Conservation (phyloP, 257 asterid species). For the Solanum neorickii region DNA sequence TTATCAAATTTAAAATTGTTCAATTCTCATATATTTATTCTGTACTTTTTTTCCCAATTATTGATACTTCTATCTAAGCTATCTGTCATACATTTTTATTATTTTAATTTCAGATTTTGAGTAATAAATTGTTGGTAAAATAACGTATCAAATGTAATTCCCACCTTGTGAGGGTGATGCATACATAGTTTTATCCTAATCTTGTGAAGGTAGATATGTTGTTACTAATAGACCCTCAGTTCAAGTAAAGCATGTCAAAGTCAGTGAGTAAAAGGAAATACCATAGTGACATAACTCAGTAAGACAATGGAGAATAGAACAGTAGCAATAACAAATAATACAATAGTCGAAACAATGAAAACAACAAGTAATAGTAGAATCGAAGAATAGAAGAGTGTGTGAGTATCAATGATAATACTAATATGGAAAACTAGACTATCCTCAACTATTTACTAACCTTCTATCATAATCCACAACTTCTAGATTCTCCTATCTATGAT, state of each 20-base stretch:
- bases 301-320: too few species aligned
- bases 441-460: not conserved
- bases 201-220: not conserved
- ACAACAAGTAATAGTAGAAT: not conserved
- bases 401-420: not conserved
- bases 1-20: not conserved
- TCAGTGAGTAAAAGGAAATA: not conserved
- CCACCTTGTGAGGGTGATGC: not conserved
- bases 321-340: not conserved
- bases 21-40: not conserved
- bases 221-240: too few species aligned
- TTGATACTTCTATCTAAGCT: not conserved
- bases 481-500: not conserved
- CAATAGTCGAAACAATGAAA: too few species aligned
- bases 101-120: not conserved
- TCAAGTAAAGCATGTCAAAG: not conserved
- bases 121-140: not conserved
- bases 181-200: too few species aligned
- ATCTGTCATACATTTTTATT: not conserved
- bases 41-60: not conserved
- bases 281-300: not conserved
- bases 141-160: not conserved
- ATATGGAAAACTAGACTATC: not conserved
- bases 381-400: not conserved
- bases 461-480: not conserved